Evolutionary conservation across 2,329 filamentous ascomycete species (phyloP), one percentile per base, ranked within the genome.

Genomic region (Hymenoscyphus infarciens): DNA sequence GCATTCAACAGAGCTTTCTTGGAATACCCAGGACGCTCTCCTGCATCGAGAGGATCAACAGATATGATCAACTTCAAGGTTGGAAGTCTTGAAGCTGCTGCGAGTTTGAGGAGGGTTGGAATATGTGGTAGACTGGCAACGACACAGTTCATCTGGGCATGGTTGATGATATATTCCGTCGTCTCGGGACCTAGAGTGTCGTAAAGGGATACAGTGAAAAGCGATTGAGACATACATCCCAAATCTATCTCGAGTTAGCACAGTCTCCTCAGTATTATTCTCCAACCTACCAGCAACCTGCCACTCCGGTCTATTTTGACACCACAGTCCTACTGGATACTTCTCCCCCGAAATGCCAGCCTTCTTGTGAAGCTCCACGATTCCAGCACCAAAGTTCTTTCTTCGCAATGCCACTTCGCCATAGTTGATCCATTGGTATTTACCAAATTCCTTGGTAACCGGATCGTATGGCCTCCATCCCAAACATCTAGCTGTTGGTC

Each of bases 161-260:
- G 94, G 77, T 96, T 96, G 79, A 98, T 89, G 76, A 99, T 97
- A 79, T 91, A 98, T 78, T 98, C 92, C 62, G 91, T 93, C 2
- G 93, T 86, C 69, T 97, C 91, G 13, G 94, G 89, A 10, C 94
- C 94, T 5, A 99, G 85, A 13, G 94, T 97, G 77, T 98, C 95
- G 80, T 99, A 99, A 58, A 99, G 88, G 5, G 94, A 97, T 61
- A 99, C 92, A 25, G 89, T 91, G 78, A 83, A 98, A 33, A 98
- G 85, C 7, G 89, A 86, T 76, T 98, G 95, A 13, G 92, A 95
- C 78, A 91, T 87, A 74, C 90, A 88, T 45, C 86, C 95, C 73
- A 98, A 80, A 80, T 98, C 94, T 91, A 25, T n/a, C 42, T 59
- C 31, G 39, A 15, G 56, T 70, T 59, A 70, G 67, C 27, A 16